phyloP scores from a whole-genome alignment of 495 filamentous ascomycete genomes.

The Xylaria longipes region DNA sequence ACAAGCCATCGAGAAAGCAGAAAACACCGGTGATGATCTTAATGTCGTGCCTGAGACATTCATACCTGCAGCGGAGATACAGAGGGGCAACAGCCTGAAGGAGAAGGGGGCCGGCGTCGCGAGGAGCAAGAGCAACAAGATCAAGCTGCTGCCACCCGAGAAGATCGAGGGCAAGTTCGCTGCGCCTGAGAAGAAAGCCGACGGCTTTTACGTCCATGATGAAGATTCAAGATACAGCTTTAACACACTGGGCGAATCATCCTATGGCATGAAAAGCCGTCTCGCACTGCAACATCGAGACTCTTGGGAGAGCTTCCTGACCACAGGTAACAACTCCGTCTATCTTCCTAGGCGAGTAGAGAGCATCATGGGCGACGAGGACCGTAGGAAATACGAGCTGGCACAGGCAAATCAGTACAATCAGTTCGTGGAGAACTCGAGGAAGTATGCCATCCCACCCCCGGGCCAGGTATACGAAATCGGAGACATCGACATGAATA shows the following conservation, averaged over 20 bases:
- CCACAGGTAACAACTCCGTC: constrained; percentile 68
- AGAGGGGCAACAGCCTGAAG: constrained; percentile 47
- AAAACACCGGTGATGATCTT: constrained; percentile 83
- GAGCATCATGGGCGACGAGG: constrained; percentile 81
- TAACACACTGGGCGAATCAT: constrained; percentile 42
- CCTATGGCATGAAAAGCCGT: constrained; percentile 30
- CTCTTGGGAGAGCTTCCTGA: constrained; percentile 76
- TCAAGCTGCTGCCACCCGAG: constrained; percentile 73
- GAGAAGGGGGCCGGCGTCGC: constrained; percentile 42
- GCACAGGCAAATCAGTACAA: constrained; percentile 65
- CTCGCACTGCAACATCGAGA: constrained; percentile 62
- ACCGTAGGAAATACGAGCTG: constrained; percentile 71
- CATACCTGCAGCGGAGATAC: constrained; percentile 69
- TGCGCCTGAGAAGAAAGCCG: constrained; percentile 62
- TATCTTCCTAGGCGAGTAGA: constrained; percentile 80
- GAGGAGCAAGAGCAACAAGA: constrained; percentile 48
- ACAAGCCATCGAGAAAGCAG: constrained; percentile 82
- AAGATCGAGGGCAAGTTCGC: constrained; percentile 76
- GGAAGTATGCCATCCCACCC: constrained; percentile 58
- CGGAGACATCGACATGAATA: constrained; percentile 55
- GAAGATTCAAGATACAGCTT: constrained; percentile 67
- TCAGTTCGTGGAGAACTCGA: constrained; percentile 53
- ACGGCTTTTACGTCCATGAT: constrained; percentile 67
- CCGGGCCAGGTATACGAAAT: constrained; percentile 60
- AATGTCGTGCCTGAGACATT: constrained; percentile 93